Evolutionary conservation across 495 filamentous ascomycete genomes (phyloP), one percentile per base, ranked within the genome.

Genomic region (Penicillium bovifimosum): DNA sequence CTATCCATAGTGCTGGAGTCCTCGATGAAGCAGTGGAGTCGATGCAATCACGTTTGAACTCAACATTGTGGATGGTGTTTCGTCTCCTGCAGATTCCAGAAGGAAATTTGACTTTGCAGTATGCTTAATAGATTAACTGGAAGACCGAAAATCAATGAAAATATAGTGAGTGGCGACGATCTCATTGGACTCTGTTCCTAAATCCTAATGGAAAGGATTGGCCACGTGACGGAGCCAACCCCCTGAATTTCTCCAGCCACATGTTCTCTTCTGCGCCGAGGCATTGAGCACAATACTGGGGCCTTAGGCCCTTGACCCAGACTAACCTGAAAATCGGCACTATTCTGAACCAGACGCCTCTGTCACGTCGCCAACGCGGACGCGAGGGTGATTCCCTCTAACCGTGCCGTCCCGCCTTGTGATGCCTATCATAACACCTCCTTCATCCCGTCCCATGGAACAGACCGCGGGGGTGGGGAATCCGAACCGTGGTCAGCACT

Each of bases 401-500:
- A 45, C 28, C 9, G 34, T 58, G 45, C 46, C 51, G 45, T 54
- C 50, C 34, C 45, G 28, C 33, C 48, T 29, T 35, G 5, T 43
- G 11, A 6, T 18, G 34, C 55, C 55, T 58, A 44, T 58, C 55
- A 58, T 48, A 53, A 33, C 14, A 2, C 35, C 31, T 14, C 24
- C 47, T 41, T 36, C 46, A 54, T 58, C 45, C 51, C 55, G 55
- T 50, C 40, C 51, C 45, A 50, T 31, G 26, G 38, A 29, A 40
- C 41, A 24, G 31, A n/a, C 36, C 45, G 33, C 40, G 40, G 40
- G 42, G 28, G 46, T 50, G 51, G 45, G 51, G 55, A 48, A 0
- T 34, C 5, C 9, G 9, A 13, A 38, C 11, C 18, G 29, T 24
- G 6, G 47, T 50, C 17, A 34, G n/a, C n/a, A 17, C 13, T 27